Evolutionary conservation across 768 basidiomycete genomes (phyloP).

Genomic region (Trametes meyenii): DNA sequence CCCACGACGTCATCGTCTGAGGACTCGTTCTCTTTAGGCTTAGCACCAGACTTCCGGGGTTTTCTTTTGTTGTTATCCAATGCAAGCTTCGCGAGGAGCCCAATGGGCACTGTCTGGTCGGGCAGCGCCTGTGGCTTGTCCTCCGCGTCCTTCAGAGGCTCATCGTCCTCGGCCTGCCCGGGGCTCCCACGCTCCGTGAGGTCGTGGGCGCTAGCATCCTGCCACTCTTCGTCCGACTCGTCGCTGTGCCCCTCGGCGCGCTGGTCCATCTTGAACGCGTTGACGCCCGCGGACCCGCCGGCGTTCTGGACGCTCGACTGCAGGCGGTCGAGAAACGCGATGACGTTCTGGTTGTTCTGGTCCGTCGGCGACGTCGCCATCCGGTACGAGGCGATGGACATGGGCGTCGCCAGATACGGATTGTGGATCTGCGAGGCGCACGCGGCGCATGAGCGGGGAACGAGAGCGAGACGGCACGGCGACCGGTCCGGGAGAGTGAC

Average conservation of each 20-base stretch:
- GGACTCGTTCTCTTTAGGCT: conserved; percentile 19
- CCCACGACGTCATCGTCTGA: conserved; percentile 63
- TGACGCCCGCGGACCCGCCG: conserved; percentile 45
- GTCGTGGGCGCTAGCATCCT: conserved; percentile 18
- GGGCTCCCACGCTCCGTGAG: conserved; percentile 31
- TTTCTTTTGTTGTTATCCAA: conserved; percentile 56
- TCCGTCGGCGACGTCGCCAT: conserved; percentile 80
- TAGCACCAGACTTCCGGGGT: conserved; percentile 21
- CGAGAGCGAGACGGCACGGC: not conserved
- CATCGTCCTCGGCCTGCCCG: conserved; percentile 28
- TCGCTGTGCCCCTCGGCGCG: conserved; percentile 38
- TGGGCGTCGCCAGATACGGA: conserved; percentile 76
- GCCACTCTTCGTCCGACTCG: conserved; percentile 30
- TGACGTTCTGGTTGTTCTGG: conserved; percentile 62
- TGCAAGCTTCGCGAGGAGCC: conserved; percentile 72
- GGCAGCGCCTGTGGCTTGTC: conserved; percentile 57
- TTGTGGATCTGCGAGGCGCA: conserved; percentile 61
- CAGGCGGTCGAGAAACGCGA: conserved; percentile 74
- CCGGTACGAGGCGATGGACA: conserved; percentile 78
- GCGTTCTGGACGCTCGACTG: conserved; percentile 60
- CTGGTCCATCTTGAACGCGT: conserved; percentile 48
- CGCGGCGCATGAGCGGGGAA: not conserved
- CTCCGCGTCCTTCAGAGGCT: conserved; percentile 41
- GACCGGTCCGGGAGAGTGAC: not conserved
- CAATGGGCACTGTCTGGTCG: conserved; percentile 73